phyloP scores from a whole-genome alignment of 2,329 filamentous ascomycete genomes.

The Xylariaceae sp. region DNA sequence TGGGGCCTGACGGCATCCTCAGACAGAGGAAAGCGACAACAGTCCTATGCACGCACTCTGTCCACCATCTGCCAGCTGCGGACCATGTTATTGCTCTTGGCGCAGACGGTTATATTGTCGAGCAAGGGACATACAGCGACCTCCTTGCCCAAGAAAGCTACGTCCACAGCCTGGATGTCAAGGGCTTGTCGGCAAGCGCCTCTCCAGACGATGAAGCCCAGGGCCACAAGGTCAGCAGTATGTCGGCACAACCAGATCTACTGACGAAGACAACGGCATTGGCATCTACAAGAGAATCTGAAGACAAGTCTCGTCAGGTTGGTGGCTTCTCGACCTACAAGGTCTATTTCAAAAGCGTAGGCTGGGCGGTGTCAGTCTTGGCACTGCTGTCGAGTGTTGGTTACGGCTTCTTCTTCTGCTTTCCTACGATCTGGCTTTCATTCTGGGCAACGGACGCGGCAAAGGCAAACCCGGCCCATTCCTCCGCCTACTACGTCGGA shows the following conservation, averaged over 20 bases:
- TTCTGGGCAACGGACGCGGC: constrained; percentile 15
- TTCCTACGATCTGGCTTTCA: constrained; percentile 17
- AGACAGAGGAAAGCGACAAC: constrained; percentile 16
- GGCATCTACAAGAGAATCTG: constrained; percentile 1
- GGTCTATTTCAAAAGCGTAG: constrained; percentile 19
- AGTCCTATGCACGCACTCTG: constrained; percentile 32
- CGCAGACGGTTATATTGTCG: constrained; percentile 29
- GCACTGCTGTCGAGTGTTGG: constrained; percentile 8
- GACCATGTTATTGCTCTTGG: constrained; percentile 41
- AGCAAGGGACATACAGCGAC: constrained; percentile 34
- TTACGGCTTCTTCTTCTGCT: constrained; percentile 15
- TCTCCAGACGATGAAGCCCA: constrained; percentile 2
- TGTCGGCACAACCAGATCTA: neutral
- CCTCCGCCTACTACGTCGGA: constrained; percentile 16
- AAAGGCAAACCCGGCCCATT: constrained; percentile 8
- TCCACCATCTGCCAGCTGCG: constrained; percentile 31
- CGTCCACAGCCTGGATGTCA: constrained; percentile 14
- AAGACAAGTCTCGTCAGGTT: constrained; percentile 8
- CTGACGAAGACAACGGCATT: constrained; percentile 1
- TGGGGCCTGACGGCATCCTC: constrained; percentile 21
- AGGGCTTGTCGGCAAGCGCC: constrained; percentile 8
- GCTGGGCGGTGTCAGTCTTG: constrained; percentile 3
- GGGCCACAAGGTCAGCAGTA: constrained; percentile 1
- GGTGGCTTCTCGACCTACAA: constrained; percentile 17
- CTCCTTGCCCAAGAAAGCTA: constrained; percentile 24